Percentiles rank a stretch among this genome's conserved stretches.
These are phyloP conservation scores for Sergeia podlipaevii DNA, from an alignment of 208 protist species.

Conservation along the genomic window DNA sequence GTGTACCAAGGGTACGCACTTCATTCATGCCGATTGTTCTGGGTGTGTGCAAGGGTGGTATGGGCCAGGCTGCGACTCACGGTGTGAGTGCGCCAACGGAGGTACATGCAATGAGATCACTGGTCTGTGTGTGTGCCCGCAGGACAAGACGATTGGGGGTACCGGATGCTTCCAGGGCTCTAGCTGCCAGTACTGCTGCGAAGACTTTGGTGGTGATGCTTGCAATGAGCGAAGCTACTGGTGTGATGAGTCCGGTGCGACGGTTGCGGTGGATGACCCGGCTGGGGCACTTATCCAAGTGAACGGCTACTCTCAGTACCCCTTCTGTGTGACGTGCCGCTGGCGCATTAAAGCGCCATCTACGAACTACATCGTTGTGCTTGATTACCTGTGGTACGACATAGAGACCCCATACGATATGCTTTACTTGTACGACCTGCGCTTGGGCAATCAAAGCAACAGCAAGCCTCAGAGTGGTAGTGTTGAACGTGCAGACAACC, in stretches of 20 bases:
- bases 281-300: slow-evolving; percentile 57
- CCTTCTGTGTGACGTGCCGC: slow-evolving; percentile 40
- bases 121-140: slow-evolving; percentile 50
- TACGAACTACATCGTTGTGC: slow-evolving; percentile 14
- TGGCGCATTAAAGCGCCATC: slow-evolving; percentile 48
- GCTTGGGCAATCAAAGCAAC: background rate
- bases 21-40: slow-evolving; percentile 34
- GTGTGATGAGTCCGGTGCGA: slow-evolving; percentile 42
- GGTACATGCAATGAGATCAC: slow-evolving; percentile 40
- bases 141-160: slow-evolving; percentile 22
- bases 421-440: slow-evolving; percentile 42
- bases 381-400: slow-evolving; percentile 45
- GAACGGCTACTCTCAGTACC: slow-evolving; percentile 50
- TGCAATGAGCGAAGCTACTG: slow-evolving; percentile 74
- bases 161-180: slow-evolving; percentile 51
- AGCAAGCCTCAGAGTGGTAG: background rate
- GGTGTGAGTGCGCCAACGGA: slow-evolving; percentile 55
- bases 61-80: slow-evolving; percentile 57
- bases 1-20: slow-evolving; percentile 54
- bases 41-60: slow-evolving; percentile 65
- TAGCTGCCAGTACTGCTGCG: slow-evolving; percentile 75
- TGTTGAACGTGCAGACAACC: background rate
- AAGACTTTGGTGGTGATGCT: slow-evolving; percentile 34
- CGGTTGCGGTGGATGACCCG: slow-evolving; percentile 32
- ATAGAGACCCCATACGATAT: slow-evolving; percentile 30